A percentile compares a stretch with the other conserved stretches of the same genome.
These are phyloP conservation scores for Peniophora sp. DNA, from an alignment of 1,284 basidiomycete species.

Conservation along the genomic window DNA sequence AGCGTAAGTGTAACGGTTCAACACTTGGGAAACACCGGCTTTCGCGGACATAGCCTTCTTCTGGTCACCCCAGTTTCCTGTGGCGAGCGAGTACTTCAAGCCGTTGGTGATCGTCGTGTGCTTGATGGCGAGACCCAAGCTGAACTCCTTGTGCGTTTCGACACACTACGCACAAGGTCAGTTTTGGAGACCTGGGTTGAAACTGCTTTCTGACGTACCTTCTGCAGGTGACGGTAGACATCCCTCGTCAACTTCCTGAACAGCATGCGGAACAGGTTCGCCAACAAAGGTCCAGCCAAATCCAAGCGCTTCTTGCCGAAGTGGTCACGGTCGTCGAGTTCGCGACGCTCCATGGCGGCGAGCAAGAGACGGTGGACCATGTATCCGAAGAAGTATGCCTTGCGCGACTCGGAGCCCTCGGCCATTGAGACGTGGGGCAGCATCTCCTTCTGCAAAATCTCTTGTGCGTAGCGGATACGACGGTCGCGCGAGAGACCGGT, in stretches of 20 bases:
- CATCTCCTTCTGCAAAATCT: conserved; percentile 99
- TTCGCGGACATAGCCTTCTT: conserved; percentile 98
- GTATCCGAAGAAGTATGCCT: conserved; percentile 99
- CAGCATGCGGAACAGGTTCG: conserved; percentile 95
- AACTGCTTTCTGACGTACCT: conserved; percentile 42
- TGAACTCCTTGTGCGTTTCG: conserved; percentile 94
- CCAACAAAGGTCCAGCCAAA: conserved; percentile 89
- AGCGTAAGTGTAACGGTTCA: conserved; percentile 98
- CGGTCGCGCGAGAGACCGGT: conserved; percentile 88
- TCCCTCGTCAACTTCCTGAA: conserved; percentile 97
- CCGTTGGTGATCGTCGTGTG: conserved; percentile 97
- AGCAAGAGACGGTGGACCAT: conserved; percentile 97
- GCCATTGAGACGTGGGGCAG: conserved; percentile 95
- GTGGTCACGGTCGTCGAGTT: conserved; percentile 98
- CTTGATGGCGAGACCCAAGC: conserved; percentile 88
- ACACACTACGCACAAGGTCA: conserved; percentile 62
- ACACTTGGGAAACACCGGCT: conserved; percentile 97
- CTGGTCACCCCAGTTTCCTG: conserved; percentile 99
- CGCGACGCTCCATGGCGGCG: conserved; percentile 89
- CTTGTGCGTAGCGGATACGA: conserved; percentile 94
- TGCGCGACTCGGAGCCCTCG: conserved; percentile 95
- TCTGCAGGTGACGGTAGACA: conserved; percentile 95
- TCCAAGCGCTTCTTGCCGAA: conserved; percentile 98
- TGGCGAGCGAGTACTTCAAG: conserved; percentile 95
- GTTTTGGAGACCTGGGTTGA: neutral